Conservation (phyloP, 208 protist genomes). For the Leishmania martiniquensis region DNA sequence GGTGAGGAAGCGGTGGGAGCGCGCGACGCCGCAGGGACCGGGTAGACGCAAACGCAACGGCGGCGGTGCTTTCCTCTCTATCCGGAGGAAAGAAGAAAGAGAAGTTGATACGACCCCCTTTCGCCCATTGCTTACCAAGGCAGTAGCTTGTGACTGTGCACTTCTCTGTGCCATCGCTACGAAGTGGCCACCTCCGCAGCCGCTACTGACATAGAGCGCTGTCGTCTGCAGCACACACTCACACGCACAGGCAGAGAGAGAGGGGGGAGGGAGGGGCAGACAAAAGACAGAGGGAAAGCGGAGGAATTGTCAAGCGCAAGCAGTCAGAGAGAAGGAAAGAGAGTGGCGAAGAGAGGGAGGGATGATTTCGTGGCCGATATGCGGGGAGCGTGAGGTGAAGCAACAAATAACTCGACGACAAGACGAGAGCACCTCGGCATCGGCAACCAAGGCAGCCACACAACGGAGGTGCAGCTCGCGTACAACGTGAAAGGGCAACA, state of each 20-base stretch:
- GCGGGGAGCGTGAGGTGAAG: too few species aligned
- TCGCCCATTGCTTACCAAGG: neutral
- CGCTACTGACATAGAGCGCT: neutral
- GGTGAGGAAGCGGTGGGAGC: neutral
- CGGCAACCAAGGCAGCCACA: neutral
- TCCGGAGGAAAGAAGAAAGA: neutral
- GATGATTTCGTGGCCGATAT: too few species aligned
- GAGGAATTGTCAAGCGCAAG: neutral
- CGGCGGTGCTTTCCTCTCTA: neutral
- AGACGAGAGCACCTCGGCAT: neutral
- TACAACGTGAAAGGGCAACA: neutral
- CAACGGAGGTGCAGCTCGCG: neutral
- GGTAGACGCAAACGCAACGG: neutral
- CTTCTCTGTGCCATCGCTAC: neutral
- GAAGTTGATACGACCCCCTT: neutral
- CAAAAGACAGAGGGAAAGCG: neutral
- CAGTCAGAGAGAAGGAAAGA: neutral
- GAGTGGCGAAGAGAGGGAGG: too few species aligned
- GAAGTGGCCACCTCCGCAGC: neutral
- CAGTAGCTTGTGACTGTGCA: neutral
- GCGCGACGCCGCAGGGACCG: neutral
- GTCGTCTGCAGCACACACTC: neutral
- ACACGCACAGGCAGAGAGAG: neutral
- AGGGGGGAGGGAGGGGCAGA: neutral
- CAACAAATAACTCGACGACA: neutral